Evolutionary conservation across 2,329 filamentous ascomycete genomes (phyloP), one percentile per base, ranked within the genome.

Genomic region (Phialophora tarda): DNA sequence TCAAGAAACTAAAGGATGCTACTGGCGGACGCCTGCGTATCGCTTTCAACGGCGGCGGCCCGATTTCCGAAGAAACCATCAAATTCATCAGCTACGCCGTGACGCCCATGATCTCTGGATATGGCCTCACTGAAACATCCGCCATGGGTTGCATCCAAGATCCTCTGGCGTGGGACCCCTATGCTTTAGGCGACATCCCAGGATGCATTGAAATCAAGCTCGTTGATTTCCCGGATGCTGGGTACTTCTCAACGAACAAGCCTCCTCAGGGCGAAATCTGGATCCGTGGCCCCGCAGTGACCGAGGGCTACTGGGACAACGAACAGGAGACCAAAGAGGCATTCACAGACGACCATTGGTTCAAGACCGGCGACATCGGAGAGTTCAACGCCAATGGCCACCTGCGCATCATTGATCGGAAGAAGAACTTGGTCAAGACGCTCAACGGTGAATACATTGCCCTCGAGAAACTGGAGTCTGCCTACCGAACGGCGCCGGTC

Each of bases 341-440:
- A 4, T 85, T 94, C 70, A 93, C 91, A 0, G 78, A 87, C 2
- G 95, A 97, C 74, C 92, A 92, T 58, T 98, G 95, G 95, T 98
- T 98, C 86, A 94, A 91, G 85, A 96, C 93, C 17, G 94, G 94
- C 68, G 94, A 98, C 75, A 95, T 98, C 77, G 94, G 94, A 74
- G 91, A 97, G 77, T 95, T 94, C 74, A 89, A 94, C 78, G 77
- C 82, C 53, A 84, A 89, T 68, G 94, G 94, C 51, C 91, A 96
- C 77, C 80, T 98, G 71, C 87, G 85, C 73, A 89, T 98, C 77
- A 93, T 98, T 75, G 94, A 98, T 79, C 92, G 94, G 73, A 93
- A 97, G 87, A 98, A 98, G 89, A 98, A 98, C 81, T 83, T 98
- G 63, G 91, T 98, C 79, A 98, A 98, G 88, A 93, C 95, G 70